Base-by-base conservation (phyloP, 1,284 basidiomycete genomes). In the Cerrena zonata region DNA sequence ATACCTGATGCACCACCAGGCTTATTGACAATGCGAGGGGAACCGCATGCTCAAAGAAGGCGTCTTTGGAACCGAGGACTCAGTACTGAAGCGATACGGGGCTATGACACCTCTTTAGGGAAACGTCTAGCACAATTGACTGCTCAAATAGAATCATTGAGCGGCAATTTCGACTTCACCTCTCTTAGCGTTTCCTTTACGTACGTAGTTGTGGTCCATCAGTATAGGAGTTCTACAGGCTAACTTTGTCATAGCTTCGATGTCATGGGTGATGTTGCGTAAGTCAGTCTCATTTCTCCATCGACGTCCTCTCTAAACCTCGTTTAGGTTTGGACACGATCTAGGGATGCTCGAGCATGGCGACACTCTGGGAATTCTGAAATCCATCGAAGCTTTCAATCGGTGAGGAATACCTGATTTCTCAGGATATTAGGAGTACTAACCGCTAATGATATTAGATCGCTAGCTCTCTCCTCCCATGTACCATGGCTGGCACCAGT, bases 181-280 rank as follows among this genome's bases (percentile, higher is more conserved):
- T 4, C 34, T 47, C 26, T 22, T 51, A 19, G 22, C 36, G 18
- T 26, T 47, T 47, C 24, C 19, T 45, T 44, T 51, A 40, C 5
- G 50, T 46, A n/a, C n/a, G n/a, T n/a, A n/a, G n/a, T n/a, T n/a
- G n/a, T n/a, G n/a, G n/a, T n/a, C n/a, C n/a, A n/a, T n/a, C n/a
- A n/a, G n/a, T n/a, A n/a, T n/a, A n/a, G n/a, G n/a, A n/a, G n/a
- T n/a, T n/a, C n/a, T n/a, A n/a, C n/a, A n/a, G n/a, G n/a, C n/a
- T n/a, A n/a, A n/a, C n/a, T n/a, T n/a, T n/a, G n/a, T n/a, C 22
- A 22, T 23, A 49, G 48, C 7, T 49, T 51, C 23, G 50, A 51
- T n/a, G 11, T 51, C 18, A 51, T 51, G 50, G 50, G 50, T 37
- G 23, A 39, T 19, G 47, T 51, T 44, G 50, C 50, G 50, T 51